phyloP scores from a whole-genome alignment of 83 land plant species.

The Isoetes engelmannii region DNA sequence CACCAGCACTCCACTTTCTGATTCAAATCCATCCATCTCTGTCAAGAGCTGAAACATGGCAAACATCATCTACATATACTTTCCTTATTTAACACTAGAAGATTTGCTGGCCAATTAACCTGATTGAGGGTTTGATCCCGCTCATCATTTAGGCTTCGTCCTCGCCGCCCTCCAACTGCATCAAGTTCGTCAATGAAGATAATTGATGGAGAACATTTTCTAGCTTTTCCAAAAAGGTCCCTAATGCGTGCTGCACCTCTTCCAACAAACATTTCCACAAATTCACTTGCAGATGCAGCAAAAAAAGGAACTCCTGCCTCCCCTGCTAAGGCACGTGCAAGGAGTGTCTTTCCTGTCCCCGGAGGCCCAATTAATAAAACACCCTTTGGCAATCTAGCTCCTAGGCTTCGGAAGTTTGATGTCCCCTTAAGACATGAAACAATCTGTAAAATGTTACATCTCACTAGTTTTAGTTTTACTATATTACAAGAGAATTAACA shows the following conservation, averaged over 20 bases:
- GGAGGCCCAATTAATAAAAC: constrained; percentile 94
- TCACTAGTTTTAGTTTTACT: background rate
- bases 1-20: constrained; percentile 69
- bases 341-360: constrained; percentile 93
- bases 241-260: constrained; percentile 18
- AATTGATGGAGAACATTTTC: constrained; percentile 14
- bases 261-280: constrained; percentile 97
- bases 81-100: background rate
- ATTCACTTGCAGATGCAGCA: constrained; percentile 93
- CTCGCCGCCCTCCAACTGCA: constrained; percentile 86
- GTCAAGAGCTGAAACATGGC: constrained; percentile 60
- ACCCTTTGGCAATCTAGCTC: constrained; percentile 90
- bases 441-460: constrained; percentile 37
- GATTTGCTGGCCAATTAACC: constrained; percentile 24
- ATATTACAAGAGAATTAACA: too few species aligned
- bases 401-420: constrained; percentile 64
- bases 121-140: constrained; percentile 95
- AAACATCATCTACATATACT: constrained; percentile 2
- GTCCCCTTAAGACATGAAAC: constrained; percentile 84
- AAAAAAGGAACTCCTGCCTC: constrained; percentile 97
- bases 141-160: constrained; percentile 89
- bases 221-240: constrained; percentile 7
- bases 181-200: constrained; percentile 36
- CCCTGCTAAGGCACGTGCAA: constrained; percentile 96
- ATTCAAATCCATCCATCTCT: constrained; percentile 98